Evolutionary conservation across 495 filamentous ascomycete genomes (phyloP).

Genomic region (Xylaria longipes): DNA sequence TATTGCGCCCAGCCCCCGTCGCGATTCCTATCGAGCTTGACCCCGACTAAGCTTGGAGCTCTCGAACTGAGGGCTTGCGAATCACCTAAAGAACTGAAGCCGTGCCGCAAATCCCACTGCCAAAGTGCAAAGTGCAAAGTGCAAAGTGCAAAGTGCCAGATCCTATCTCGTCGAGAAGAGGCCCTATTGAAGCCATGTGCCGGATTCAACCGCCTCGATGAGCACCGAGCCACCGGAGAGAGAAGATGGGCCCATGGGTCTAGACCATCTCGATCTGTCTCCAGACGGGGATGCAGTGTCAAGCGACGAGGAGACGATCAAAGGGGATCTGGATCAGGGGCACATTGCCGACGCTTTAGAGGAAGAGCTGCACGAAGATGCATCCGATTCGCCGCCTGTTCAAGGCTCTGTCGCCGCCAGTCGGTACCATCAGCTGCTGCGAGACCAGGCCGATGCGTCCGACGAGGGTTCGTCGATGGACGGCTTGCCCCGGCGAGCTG

Average conservation of each 20-base stretch:
- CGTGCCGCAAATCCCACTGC: not conserved
- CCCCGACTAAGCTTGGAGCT: slow-evolving; percentile 3
- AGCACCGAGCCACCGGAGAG: slow-evolving; percentile 55
- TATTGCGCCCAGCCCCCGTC: not conserved
- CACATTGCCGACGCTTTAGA: slow-evolving; percentile 50
- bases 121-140: no score
- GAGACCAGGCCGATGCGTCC: slow-evolving; percentile 50
- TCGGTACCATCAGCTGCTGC: slow-evolving; percentile 54
- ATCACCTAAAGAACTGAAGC: not conserved
- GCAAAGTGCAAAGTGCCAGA: no score
- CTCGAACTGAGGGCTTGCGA: not conserved
- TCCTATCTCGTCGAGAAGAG: not conserved
- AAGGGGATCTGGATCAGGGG: slow-evolving; percentile 46
- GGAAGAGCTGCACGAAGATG: slow-evolving; percentile 42
- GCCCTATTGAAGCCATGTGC: slow-evolving; percentile 45
- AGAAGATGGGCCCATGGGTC: slow-evolving; percentile 55
- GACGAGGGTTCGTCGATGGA: slow-evolving; percentile 53
- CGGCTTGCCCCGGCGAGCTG: slow-evolving; percentile 45
- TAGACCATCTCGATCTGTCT: slow-evolving; percentile 47
- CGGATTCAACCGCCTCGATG: slow-evolving; percentile 48
- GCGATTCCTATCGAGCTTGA: not conserved
- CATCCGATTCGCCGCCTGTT: slow-evolving; percentile 33
- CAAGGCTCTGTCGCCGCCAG: slow-evolving; percentile 48
- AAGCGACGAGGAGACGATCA: slow-evolving; percentile 56
- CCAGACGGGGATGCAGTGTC: slow-evolving; percentile 41